Conservation (phyloP, 2,329 filamentous ascomycete species). For the Hypoxylon sp. region DNA sequence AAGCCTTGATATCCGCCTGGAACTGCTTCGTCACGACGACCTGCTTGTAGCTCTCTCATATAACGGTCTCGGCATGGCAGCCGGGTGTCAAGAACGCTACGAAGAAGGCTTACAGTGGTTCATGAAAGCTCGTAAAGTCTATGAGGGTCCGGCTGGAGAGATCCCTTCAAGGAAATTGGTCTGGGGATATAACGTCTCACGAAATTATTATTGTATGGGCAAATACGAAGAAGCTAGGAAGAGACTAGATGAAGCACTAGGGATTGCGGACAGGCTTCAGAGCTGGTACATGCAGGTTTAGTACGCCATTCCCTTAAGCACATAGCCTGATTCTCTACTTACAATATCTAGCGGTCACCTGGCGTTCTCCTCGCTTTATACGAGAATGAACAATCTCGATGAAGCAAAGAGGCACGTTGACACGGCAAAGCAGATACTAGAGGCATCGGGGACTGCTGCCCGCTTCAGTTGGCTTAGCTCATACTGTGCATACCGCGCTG, state of each 20-base stretch:
- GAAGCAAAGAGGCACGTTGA: constrained; percentile 16
- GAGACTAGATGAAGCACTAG: not conserved
- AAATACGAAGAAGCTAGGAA: constrained; percentile 16
- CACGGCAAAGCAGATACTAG: constrained; percentile 19
- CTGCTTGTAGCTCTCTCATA: constrained; percentile 25
- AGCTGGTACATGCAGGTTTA: constrained; percentile 31
- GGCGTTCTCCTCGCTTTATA: constrained; percentile 21
- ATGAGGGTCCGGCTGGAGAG: constrained; percentile 11
- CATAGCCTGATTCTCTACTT: not conserved
- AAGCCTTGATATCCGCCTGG: constrained; percentile 13
- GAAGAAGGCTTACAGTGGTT: constrained; percentile 23
- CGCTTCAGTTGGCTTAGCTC: constrained; percentile 29
- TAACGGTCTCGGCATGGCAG: constrained; percentile 23
- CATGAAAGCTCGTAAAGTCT: constrained; percentile 16
- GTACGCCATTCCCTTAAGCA: constrained; percentile 5
- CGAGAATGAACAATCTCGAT: constrained; percentile 6
- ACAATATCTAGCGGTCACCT: constrained; percentile 19
- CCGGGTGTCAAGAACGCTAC: constrained; percentile 13
- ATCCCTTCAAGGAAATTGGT: constrained; percentile 13
- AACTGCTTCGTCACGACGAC: constrained; percentile 16
- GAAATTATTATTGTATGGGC: constrained; percentile 28
- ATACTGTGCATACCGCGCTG: constrained; percentile 23
- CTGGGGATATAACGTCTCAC: constrained; percentile 27
- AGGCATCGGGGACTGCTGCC: constrained; percentile 7
- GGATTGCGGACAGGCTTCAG: constrained; percentile 12